Evolutionary conservation across 2,329 filamentous ascomycete genomes (phyloP).

Genomic region (Penicillium sp.): DNA sequence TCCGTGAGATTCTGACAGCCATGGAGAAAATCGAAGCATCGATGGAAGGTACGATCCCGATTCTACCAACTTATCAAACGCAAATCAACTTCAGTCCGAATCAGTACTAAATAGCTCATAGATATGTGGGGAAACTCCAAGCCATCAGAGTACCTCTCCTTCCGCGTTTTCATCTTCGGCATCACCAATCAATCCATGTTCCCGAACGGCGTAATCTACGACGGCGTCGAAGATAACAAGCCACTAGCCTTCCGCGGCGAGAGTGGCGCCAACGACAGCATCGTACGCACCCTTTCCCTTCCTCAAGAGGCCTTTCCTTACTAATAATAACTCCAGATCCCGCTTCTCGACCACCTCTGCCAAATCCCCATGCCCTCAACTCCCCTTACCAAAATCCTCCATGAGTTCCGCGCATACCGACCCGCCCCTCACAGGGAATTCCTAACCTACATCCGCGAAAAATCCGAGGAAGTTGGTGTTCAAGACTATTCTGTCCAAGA

Average conservation of each 20-base stretch:
- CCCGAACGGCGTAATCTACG: slow-evolving; percentile 84
- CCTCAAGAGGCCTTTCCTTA: not conserved
- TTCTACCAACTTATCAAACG: not conserved
- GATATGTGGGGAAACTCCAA: slow-evolving; percentile 89
- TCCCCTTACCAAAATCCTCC: slow-evolving; percentile 81
- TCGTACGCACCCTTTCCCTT: slow-evolving; percentile 52
- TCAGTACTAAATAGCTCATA: slow-evolving; percentile 25
- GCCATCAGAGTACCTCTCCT: slow-evolving; percentile 79
- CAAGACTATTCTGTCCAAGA: slow-evolving; percentile 39
- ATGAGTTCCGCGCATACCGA: slow-evolving; percentile 85
- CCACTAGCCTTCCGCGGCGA: slow-evolving; percentile 85
- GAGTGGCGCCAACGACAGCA: slow-evolving; percentile 90
- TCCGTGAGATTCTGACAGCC: slow-evolving; percentile 61
- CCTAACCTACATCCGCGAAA: slow-evolving; percentile 66
- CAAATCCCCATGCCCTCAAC: slow-evolving; percentile 85
- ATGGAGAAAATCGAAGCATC: slow-evolving; percentile 71
- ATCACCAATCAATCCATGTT: slow-evolving; percentile 95
- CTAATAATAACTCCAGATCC: slow-evolving; percentile 53
- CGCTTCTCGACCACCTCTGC: slow-evolving; percentile 82
- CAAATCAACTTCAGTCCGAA: not conserved
- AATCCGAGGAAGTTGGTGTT: slow-evolving; percentile 49
- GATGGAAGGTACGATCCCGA: slow-evolving; percentile 65
- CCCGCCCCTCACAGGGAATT: slow-evolving; percentile 88
- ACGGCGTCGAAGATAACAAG: slow-evolving; percentile 70
- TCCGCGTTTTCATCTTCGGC: slow-evolving; percentile 96